A percentile compares a stretch with the other conserved stretches of the same genome.
Evolutionary conservation across 2,329 filamentous ascomycete genomes (phyloP).

Genomic region (Fusarium zealandicum): DNA sequence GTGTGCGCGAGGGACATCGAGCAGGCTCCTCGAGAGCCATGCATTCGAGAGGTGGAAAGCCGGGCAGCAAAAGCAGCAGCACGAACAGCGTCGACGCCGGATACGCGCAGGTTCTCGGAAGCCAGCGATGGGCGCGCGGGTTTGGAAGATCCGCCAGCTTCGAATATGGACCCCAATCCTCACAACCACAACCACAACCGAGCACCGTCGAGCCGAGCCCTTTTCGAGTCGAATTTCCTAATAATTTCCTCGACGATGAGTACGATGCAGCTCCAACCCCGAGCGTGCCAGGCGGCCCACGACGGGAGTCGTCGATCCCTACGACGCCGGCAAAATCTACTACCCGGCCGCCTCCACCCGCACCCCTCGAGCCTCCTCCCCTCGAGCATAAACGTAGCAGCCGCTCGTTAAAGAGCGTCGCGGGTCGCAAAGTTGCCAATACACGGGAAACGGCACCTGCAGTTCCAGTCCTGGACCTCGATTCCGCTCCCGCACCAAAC

Average conservation of each 20-base stretch:
- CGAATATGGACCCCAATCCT: slow-evolving; percentile 66
- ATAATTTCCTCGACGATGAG: slow-evolving; percentile 59
- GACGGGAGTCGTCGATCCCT: slow-evolving; percentile 50
- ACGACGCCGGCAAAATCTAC: slow-evolving; percentile 48
- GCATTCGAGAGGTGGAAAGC: slow-evolving; percentile 62
- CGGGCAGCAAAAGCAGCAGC: slow-evolving; percentile 78
- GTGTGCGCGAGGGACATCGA: slow-evolving; percentile 58
- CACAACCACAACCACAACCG: slow-evolving; percentile 37
- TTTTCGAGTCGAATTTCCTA: slow-evolving; percentile 59
- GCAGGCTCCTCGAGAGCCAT: slow-evolving; percentile 53
- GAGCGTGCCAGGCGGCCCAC: slow-evolving; percentile 80
- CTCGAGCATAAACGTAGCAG: slow-evolving; percentile 64
- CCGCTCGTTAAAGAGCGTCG: slow-evolving; percentile 62
- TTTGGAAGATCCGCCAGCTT: slow-evolving; percentile 74
- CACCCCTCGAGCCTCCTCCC: slow-evolving; percentile 49
- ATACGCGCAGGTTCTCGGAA: slow-evolving; percentile 63
- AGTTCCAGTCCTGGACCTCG: slow-evolving; percentile 50
- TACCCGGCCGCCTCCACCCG: slow-evolving; percentile 48
- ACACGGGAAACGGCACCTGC: slow-evolving; percentile 41
- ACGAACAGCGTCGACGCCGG: slow-evolving; percentile 70
- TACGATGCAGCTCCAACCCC: slow-evolving; percentile 88
- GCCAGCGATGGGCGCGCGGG: slow-evolving; percentile 64
- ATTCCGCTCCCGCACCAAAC: slow-evolving; percentile 64
- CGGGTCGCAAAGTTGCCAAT: slow-evolving; percentile 44
- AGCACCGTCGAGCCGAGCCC: slow-evolving; percentile 40